Base-by-base conservation (phyloP, 192 early-diverging fungal genomes). In the Gamsiella multidivaricata region DNA sequence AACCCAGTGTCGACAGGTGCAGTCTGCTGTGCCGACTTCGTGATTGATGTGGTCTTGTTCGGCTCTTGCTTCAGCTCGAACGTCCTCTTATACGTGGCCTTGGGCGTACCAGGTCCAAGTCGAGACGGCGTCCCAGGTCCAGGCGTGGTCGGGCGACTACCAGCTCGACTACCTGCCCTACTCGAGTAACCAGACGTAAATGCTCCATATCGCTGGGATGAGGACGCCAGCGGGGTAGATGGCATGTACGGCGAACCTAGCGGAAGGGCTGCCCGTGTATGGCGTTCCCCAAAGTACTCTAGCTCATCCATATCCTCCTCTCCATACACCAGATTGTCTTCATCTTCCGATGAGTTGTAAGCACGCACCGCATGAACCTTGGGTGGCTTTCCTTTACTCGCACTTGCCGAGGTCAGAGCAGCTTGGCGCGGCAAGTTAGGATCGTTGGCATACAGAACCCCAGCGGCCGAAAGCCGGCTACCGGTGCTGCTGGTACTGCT, bases 271-370 rank as follows among this genome's bases (percentile, higher is more conserved):
- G 60, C 61, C 15, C 54, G 31, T 3, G 74, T 78, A 15, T 62
- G 55, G 8, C 50, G 45, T 25, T 63, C 61, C n/a, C 74, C 74
- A 78, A 78, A 78, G 74, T 78, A 78, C 54, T 78, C 74, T 4
- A 78, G 61, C 25, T 78, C 74, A 6, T 69, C 65, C 0, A 52
- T 41, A 31, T 69, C 74, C 23, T 78, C 65, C 1, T 53, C 70
- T 8, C 69, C 60, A 17, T 50, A 46, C 1, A 69, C 26, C 5
- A 41, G n/a, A 5, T 57, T 23, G 20, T 58, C 59, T 9, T 78
- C 74, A 2, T 53, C 47, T 9, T 31, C 31, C 3, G 41, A 57
- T 18, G 37, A 53, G 3, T 11, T 31, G 34, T 45, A n/a, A 11
- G 51, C 15, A 5, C 54, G 51, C 14, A 34, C 47, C 2, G 60